These are phyloP conservation scores for Clonostachys sp. DNA, from an alignment of 2,329 filamentous ascomycete species.

Conservation along the genomic window DNA sequence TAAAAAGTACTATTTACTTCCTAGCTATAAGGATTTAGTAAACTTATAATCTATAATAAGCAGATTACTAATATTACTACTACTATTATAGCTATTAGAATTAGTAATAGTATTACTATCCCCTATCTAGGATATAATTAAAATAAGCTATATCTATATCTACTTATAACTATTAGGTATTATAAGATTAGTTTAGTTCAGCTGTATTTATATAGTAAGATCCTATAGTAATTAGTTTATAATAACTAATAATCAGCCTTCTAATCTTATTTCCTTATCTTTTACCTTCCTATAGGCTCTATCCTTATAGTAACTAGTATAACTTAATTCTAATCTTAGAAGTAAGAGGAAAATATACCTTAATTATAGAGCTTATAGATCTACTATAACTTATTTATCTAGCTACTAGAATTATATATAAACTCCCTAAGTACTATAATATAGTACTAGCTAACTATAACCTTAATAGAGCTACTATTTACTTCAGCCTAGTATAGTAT, in stretches of 20 bases:
- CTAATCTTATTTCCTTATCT: neutral
- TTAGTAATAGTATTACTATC: too few species aligned
- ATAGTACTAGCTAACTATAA: neutral
- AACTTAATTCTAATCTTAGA: neutral
- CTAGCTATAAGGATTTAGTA: too few species aligned
- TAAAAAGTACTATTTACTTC: too few species aligned
- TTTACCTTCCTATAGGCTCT: too few species aligned
- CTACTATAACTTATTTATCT: neutral
- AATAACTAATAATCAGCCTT: neutral
- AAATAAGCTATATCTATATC: neutral
- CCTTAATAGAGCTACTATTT: too few species aligned
- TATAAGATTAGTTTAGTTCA: neutral
- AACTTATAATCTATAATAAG: too few species aligned
- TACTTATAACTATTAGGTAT: neutral
- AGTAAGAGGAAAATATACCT: neutral
- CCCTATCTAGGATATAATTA: too few species aligned
- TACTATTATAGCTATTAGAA: too few species aligned
- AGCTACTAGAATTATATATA: neutral
- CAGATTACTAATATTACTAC: too few species aligned
- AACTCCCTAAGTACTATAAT: neutral
- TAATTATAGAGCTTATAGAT: neutral
- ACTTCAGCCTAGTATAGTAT: neutral
- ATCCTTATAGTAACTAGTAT: neutral
- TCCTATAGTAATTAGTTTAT: neutral
- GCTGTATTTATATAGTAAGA: too few species aligned